Conservation (phyloP, 2,329 filamentous ascomycete genomes). For the Aspergillus melleus region DNA sequence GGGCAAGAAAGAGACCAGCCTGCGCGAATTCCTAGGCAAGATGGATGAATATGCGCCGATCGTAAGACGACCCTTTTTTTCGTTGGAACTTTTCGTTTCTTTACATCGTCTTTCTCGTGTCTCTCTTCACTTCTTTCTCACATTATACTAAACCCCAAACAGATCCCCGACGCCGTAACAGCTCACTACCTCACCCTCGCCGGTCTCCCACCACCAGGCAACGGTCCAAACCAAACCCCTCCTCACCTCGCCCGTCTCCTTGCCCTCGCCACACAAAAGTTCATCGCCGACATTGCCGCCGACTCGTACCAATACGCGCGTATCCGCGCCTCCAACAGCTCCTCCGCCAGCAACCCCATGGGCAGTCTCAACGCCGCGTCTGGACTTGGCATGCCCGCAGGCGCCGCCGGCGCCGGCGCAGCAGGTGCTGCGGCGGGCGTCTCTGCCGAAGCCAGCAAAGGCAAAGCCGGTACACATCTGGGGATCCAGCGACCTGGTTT, state of each 20-base stretch:
- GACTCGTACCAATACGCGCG: conserved; percentile 98
- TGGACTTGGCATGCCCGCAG: conserved; percentile 55
- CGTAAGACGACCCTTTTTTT: conserved; percentile 54
- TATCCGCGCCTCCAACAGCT: conserved; percentile 87
- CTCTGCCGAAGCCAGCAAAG: conserved; percentile 43
- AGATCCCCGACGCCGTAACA: conserved; percentile 97
- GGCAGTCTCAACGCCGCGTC: conserved; percentile 73
- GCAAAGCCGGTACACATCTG: conserved; percentile 57
- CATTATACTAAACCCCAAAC: conserved; percentile 8
- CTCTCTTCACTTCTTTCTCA: neutral
- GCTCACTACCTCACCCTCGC: conserved; percentile 97
- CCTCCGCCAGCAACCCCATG: conserved; percentile 86
- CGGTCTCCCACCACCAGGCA: conserved; percentile 81
- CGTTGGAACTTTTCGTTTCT: conserved; percentile 3
- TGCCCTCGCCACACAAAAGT: conserved; percentile 97
- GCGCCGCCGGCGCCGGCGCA: conserved; percentile 53
- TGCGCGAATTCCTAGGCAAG: conserved; percentile 90
- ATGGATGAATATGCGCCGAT: conserved; percentile 99
- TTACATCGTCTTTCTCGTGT: neutral
- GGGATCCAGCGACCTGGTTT: conserved; percentile 77
- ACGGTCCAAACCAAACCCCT: conserved; percentile 75
- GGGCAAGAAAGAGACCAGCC: conserved; percentile 84
- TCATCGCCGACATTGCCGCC: conserved; percentile 94
- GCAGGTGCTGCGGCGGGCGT: conserved; percentile 53
- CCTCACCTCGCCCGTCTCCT: conserved; percentile 88